These are phyloP conservation scores for Rhododendron williamsianum DNA, from an alignment of 148 eudicot genomes.

Conservation along the genomic window DNA sequence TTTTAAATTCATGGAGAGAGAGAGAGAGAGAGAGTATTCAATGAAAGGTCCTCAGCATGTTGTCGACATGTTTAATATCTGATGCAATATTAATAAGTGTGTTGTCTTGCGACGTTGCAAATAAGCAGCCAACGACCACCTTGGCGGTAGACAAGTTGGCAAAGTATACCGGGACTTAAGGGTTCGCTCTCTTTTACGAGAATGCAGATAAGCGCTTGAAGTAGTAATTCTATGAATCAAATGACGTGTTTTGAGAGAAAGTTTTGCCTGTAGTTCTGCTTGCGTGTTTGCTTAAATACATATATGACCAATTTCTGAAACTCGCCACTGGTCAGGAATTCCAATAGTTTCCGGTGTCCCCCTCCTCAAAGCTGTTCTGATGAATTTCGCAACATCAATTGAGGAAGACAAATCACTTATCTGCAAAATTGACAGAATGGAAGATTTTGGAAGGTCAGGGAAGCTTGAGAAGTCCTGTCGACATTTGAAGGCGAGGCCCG, in stretches of 20 bases:
- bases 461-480: conserved; percentile 19
- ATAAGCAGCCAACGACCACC: no score
- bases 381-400: conserved; percentile 46
- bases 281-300: not conserved
- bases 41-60: not conserved
- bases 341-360: no score
- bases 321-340: no score
- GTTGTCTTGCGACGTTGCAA: not conserved
- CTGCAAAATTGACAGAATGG: conserved; percentile 34
- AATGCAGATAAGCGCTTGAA: no score
- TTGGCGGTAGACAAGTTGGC: no score
- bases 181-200: no score
- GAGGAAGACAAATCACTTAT: conserved; percentile 55
- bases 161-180: no score
- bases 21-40: not conserved
- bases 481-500: conserved; percentile 32
- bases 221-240: not conserved
- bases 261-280: not conserved
- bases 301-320: not conserved
- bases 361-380: conserved; percentile 14
- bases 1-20: not conserved
- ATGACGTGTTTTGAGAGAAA: not conserved
- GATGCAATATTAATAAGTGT: not conserved
- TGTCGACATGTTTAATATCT: not conserved
- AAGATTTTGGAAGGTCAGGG: conserved; percentile 15